A percentile compares a stretch with the other conserved stretches of the same genome.
Evolutionary conservation across 306 rosid genomes (phyloP).

Genomic region (Glycyrrhiza uralensis): DNA sequence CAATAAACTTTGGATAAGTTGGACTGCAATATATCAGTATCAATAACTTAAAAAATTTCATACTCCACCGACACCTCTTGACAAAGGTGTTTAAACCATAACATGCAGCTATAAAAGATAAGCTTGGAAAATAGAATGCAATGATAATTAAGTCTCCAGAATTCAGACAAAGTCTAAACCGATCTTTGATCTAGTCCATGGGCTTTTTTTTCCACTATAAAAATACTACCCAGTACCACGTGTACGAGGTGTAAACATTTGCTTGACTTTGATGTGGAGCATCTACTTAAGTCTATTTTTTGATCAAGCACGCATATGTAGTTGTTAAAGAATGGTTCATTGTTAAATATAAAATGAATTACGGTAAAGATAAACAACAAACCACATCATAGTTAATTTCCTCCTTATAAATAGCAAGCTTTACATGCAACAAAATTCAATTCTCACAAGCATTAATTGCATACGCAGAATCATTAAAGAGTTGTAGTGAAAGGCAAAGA

Average conservation of each 20-base stretch:
- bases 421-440: neutral
- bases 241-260: neutral
- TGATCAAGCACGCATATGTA: neutral
- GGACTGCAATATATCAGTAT: too few species aligned
- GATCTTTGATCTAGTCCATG: neutral
- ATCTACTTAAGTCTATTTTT: neutral
- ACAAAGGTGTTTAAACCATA: neutral
- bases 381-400: neutral
- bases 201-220: neutral
- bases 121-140: neutral
- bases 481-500: neutral
- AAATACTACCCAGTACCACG: neutral
- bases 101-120: neutral
- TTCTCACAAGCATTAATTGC: neutral
- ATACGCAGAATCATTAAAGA: neutral
- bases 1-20: too few species aligned
- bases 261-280: neutral
- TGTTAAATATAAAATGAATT: neutral
- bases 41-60: neutral
- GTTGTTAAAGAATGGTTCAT: neutral
- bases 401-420: neutral
- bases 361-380: neutral
- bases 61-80: neutral
- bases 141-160: neutral
- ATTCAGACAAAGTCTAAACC: neutral